Conservation (phyloP, 495 filamentous ascomycete species). For the Aspergillus avenaceus region DNA sequence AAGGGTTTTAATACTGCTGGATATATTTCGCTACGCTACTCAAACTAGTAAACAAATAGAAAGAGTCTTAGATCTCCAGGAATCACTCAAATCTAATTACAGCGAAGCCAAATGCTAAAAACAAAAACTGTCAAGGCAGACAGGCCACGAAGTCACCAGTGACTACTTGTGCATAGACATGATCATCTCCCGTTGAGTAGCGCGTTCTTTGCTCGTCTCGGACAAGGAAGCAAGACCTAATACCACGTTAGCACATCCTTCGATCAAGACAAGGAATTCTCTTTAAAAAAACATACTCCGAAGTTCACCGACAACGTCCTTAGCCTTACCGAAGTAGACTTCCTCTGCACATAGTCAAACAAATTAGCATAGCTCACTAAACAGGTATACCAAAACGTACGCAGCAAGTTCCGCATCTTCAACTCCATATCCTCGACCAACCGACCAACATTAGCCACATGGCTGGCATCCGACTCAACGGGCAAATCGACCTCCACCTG, state of each 20-base stretch:
- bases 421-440: constrained; percentile 99
- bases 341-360: constrained; percentile 57
- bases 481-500: constrained; percentile 89
- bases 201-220: constrained; percentile 79
- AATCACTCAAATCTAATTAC: constrained; percentile 16
- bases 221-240: constrained; percentile 72
- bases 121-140: too few relatives aligned
- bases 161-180: constrained; percentile 40
- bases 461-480: constrained; percentile 84
- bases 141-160: neutral
- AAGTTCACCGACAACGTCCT: constrained; percentile 97
- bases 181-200: constrained; percentile 89
- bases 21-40: neutral
- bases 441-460: constrained; percentile 91
- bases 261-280: neutral
- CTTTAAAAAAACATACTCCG: constrained; percentile 61
- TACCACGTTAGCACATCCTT: neutral
- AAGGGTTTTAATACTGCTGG: neutral
- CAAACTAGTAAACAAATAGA: neutral
- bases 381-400: constrained; percentile 34
- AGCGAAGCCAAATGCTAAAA: constrained; percentile 4
- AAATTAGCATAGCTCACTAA: constrained; percentile 10
- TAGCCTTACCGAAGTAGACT: constrained; percentile 99
- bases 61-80: constrained; percentile 15
- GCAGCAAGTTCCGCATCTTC: constrained; percentile 98